Evolutionary conservation across 1,139 yeast species (phyloP).

Genomic region (Taiozyma sp.): DNA sequence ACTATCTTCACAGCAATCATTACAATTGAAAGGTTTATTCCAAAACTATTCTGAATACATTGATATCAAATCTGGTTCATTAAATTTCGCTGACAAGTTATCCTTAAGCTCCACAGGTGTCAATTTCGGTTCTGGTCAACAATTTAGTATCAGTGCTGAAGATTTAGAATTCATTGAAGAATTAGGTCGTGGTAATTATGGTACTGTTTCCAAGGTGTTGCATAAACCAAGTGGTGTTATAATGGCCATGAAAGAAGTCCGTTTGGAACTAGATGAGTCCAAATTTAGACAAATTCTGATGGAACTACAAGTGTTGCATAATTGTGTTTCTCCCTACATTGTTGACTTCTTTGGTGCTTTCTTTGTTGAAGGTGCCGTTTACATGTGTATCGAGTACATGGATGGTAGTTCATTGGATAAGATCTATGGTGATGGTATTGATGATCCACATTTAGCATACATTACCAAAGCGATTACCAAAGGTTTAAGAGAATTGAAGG

Average conservation of each 20-base stretch:
- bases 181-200: conserved; percentile 93
- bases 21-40: conserved; percentile 48
- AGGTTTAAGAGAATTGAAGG: conserved; percentile 83
- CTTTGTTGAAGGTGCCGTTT: conserved; percentile 95
- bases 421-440: conserved; percentile 77
- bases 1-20: conserved; percentile 17
- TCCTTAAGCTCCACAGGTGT: conserved; percentile 89
- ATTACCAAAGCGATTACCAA: conserved; percentile 77
- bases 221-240: conserved; percentile 91
- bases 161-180: conserved; percentile 83
- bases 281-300: conserved; percentile 90
- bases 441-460: conserved; percentile 76
- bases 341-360: conserved; percentile 97
- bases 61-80: conserved; percentile 86
- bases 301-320: conserved; percentile 93
- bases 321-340: conserved; percentile 83
- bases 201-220: conserved; percentile 86
- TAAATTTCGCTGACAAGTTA: conserved; percentile 91
- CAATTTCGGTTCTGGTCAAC: conserved; percentile 83
- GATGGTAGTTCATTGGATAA: conserved; percentile 95
- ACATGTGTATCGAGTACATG: conserved; percentile 98
- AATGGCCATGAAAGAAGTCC: conserved; percentile 97
- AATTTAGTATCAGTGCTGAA: conserved; percentile 81
- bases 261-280: conserved; percentile 85
- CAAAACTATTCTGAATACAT: conserved; percentile 83